Evolutionary conservation across 2,329 filamentous ascomycete species (phyloP), one percentile per base, ranked within the genome.

Genomic region (Macroventuria anomochaeta): DNA sequence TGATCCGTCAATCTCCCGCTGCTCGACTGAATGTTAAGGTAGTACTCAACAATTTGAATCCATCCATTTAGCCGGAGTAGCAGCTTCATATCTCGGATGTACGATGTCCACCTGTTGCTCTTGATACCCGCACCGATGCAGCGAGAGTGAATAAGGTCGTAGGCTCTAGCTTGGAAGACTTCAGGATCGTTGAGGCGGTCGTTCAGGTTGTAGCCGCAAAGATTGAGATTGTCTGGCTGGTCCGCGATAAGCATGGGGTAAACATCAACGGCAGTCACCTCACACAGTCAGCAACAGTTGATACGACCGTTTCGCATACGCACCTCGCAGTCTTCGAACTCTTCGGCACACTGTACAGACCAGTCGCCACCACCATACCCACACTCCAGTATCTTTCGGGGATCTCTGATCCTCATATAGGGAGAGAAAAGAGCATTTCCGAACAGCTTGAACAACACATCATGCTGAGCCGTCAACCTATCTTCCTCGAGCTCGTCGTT

Each of bases 41-140:
- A 91, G 64, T 93, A 84, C 69, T 96, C 93, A n/a, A 90, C 84
- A 82, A 96, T 87, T 69, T 96, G 91, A 54, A 89, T 83, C 91
- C 91, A 96, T 1, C 93, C 92, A 2, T 87, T 88, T 5, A 86
- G 88, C 43, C 85, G 88, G 58, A 93, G 77, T 8, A 91, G 82
- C 18, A 85, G 81, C 61, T 85, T 83, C 55, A 96, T 89, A 63
- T 96, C 93, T 62, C 81, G 79, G 59, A 96, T 75, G 73, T 96
- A 96, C 26, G 81, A 81, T 49, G 78, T 75, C 93, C 93, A 97
- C 71, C 91, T 83, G 57, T 81, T 77, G 52, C 80, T 77, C 66
- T 93, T 82, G 64, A 96, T 89, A 0, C 90, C 91, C 18, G 85
- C 85, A 60, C 83, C 80, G 72, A 91, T 79, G 75, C 89, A 82